phyloP scores from a whole-genome alignment of 2,329 filamentous ascomycete species.

The Hymenoscyphus infarciens region DNA sequence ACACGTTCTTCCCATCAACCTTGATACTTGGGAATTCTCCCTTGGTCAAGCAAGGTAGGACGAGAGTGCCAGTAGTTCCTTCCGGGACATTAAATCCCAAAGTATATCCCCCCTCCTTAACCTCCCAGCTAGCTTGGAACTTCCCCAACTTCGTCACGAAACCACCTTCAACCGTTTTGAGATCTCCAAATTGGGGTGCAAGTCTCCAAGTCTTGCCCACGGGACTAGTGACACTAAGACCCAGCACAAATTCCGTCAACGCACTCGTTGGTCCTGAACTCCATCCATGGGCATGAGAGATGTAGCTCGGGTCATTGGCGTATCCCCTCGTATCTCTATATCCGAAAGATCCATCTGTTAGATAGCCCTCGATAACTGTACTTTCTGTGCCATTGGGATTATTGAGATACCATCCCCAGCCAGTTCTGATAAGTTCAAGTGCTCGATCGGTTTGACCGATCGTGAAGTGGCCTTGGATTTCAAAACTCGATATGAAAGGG shows the following conservation, averaged over 20 bases:
- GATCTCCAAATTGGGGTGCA: constrained; percentile 41
- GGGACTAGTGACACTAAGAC: constrained; percentile 38
- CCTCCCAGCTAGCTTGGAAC: constrained; percentile 35
- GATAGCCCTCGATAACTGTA: constrained; percentile 58
- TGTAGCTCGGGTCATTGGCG: constrained; percentile 39
- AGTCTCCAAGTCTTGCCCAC: constrained; percentile 39
- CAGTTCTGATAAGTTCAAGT: constrained; percentile 52
- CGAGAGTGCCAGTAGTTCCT: constrained; percentile 15
- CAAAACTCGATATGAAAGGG: constrained; percentile 56
- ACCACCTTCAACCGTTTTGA: constrained; percentile 39
- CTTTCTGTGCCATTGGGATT: constrained; percentile 54
- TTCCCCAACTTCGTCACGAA: constrained; percentile 40
- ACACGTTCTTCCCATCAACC: constrained; percentile 3
- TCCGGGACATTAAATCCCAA: constrained; percentile 17
- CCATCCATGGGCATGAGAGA: constrained; percentile 48
- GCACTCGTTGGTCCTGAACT: constrained; percentile 45
- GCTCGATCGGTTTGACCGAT: constrained; percentile 45
- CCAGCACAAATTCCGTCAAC: constrained; percentile 43
- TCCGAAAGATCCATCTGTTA: constrained; percentile 51
- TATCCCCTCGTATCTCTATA: constrained; percentile 54
- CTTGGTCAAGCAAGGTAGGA: constrained; percentile 8
- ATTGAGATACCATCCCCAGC: constrained; percentile 59
- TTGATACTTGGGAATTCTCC: not conserved
- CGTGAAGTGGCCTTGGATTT: constrained; percentile 54
- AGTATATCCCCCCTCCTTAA: constrained; percentile 26